These are phyloP conservation scores for Sordariomycetes sp. DNA, from an alignment of 2,329 filamentous ascomycete genomes.

Conservation along the genomic window DNA sequence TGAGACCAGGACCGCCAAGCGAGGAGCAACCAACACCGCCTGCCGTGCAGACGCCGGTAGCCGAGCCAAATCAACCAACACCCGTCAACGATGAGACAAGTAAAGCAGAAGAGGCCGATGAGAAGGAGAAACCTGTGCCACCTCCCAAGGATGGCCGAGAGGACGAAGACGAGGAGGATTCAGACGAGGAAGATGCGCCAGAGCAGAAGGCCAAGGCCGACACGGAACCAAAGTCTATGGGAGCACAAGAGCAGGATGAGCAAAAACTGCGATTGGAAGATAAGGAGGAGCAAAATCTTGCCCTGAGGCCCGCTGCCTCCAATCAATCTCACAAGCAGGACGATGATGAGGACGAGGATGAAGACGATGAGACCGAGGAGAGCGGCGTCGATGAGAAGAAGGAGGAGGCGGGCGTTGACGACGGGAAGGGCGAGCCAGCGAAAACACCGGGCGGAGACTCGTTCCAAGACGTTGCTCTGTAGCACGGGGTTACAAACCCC, in stretches of 20 bases:
- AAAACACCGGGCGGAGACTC: slow-evolving; percentile 46
- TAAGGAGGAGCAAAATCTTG: slow-evolving; percentile 43
- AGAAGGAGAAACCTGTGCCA: slow-evolving; percentile 7
- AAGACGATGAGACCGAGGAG: slow-evolving; percentile 17
- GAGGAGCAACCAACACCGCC: slow-evolving; percentile 22
- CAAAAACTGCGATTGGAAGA: slow-evolving; percentile 49
- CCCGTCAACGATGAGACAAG: slow-evolving; percentile 7
- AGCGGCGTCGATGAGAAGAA: slow-evolving; percentile 21
- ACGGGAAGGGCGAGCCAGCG: slow-evolving; percentile 27
- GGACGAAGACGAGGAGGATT: slow-evolving; percentile 10
- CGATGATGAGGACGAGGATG: slow-evolving; percentile 21
- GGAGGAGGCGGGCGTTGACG: no score
- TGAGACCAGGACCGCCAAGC: slow-evolving; percentile 33
- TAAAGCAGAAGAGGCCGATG: slow-evolving; percentile 17
- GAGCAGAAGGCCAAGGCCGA: slow-evolving; percentile 8
- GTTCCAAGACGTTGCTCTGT: slow-evolving; percentile 58
- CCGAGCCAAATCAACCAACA: slow-evolving; percentile 6
- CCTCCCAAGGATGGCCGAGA: slow-evolving; percentile 17
- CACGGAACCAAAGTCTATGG: slow-evolving; percentile 15
- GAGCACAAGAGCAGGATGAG: slow-evolving; percentile 29
- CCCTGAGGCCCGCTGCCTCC: slow-evolving; percentile 29
- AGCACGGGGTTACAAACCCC: no score
- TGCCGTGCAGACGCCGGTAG: slow-evolving; percentile 20
- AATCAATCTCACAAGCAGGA: slow-evolving; percentile 19
- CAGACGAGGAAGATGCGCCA: slow-evolving; percentile 13